phyloP scores from a whole-genome alignment of 192 early-diverging fungal genomes.

The Mycoemilia scoparia region DNA sequence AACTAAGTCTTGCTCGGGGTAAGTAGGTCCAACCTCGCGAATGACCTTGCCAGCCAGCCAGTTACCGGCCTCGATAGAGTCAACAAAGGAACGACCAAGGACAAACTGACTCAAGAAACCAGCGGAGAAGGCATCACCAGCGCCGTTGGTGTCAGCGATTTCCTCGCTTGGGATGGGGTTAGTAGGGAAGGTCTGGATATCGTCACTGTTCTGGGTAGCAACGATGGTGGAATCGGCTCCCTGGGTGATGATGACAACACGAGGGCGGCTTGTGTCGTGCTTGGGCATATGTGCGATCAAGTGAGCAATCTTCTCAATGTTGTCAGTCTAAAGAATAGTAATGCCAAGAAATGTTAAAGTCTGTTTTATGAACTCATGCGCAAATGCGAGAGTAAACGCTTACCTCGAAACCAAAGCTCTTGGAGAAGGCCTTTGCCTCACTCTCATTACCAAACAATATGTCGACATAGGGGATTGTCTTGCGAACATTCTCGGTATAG shows the following conservation, averaged over 20 bases:
- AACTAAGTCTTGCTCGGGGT: slow-evolving; percentile 34
- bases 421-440: slow-evolving; percentile 76
- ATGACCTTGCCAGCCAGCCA: slow-evolving; percentile 82
- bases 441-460: slow-evolving; percentile 92
- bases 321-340: slow-evolving; percentile 41
- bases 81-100: slow-evolving; percentile 43
- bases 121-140: slow-evolving; percentile 92
- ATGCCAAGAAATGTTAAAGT: slow-evolving; percentile 1
- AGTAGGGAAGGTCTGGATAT: slow-evolving; percentile 39
- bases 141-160: slow-evolving; percentile 94
- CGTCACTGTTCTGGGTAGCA: slow-evolving; percentile 41
- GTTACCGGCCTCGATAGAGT: slow-evolving; percentile 69
- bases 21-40: slow-evolving; percentile 54
- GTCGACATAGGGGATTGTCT: slow-evolving; percentile 71
- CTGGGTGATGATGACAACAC: slow-evolving; percentile 88
- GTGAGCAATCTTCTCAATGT: slow-evolving; percentile 67
- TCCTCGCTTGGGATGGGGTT: slow-evolving; percentile 37
- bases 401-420: slow-evolving; percentile 48
- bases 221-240: slow-evolving; percentile 26
- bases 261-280: slow-evolving; percentile 43
- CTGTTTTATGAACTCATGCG: too few relatives aligned
- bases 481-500: slow-evolving; percentile 68
- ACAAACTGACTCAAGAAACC: slow-evolving; percentile 79
- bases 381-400: too few relatives aligned
- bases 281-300: slow-evolving; percentile 71